Percentiles rank a stretch among this genome's conserved stretches.
Conservation (phyloP, 2,329 filamentous ascomycete genomes). For the Beauveria sp. region DNA sequence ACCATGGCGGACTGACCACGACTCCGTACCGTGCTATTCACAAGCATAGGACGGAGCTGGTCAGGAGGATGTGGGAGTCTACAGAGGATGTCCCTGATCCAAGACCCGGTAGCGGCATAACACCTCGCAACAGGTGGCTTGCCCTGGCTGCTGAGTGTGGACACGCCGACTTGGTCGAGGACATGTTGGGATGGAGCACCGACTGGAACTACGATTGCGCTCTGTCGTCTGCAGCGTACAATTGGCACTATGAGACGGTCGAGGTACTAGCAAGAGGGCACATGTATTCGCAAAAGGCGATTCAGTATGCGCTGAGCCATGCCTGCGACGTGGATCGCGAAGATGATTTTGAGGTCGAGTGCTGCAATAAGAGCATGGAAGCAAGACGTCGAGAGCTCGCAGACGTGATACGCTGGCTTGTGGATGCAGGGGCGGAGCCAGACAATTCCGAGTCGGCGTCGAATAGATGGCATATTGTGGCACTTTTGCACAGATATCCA, state of each 20-base stretch:
- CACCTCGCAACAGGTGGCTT: neutral
- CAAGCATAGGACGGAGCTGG: neutral
- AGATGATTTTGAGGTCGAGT: neutral
- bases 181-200: neutral
- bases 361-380: neutral
- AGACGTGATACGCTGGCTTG: neutral
- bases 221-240: neutral
- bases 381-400: neutral
- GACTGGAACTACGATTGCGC: neutral
- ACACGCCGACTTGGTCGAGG: neutral
- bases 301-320: neutral
- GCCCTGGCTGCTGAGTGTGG: neutral
- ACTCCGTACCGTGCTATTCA: neutral
- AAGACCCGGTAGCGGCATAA: neutral
- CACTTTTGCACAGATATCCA: neutral
- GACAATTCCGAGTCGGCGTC: neutral
- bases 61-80: neutral
- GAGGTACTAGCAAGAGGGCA: neutral
- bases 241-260: neutral
- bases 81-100: neutral
- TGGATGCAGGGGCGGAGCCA: neutral
- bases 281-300: neutral
- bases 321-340: neutral
- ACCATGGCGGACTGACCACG: neutral
- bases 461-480: neutral